Evolutionary conservation across 2,329 filamentous ascomycete species (phyloP), one percentile per base, ranked within the genome.

Genomic region (Dothiorella sarmentorum): DNA sequence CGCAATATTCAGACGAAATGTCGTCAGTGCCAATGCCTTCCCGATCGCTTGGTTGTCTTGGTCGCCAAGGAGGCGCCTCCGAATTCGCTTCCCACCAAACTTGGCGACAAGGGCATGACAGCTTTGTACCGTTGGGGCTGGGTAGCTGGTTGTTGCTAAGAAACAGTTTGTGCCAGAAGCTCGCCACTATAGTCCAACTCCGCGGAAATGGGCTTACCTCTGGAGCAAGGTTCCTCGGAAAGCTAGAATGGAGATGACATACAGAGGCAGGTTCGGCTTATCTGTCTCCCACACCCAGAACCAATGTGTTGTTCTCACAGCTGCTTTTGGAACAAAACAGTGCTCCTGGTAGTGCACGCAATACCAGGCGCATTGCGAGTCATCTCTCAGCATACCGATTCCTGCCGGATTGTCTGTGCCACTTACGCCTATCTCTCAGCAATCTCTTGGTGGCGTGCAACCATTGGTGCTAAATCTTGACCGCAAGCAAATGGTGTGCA

Each of bases 21-120:
- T 53, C 49, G 33, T 53, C 49, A 53, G 13, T 38, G 47, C 47
- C 47, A 52, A 52, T 38, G 33, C 15, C 40, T 35, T 53, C 40
- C 33, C 40, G 22, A 33, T 53, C 31, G 31, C 47, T 52, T 52
- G 47, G 33, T n/a, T 53, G 49, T 22, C 49, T 53, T 40, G 49
- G 33, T 20, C 29, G 49, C 49, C 49, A 53, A 53, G 49, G 35
- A 24, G 20, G n/a, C 22, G 47, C 22, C 20, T 38, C 20, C 31
- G n/a, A 27, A 15, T 22, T 10, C 10, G 38, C 18, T 20, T 42
- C 38, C 38, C 22, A 18, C 47, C 9, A 10, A 29, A 18, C 47
- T 52, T 52, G 47, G 47, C 47, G 45, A 20, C 18, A 24, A 31
- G 17, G 22, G 9, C 45, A 37, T 52, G 31, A 38, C 20, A n/a